Evolutionary conservation across 75 land plant genomes (phyloP), one percentile per base, ranked within the genome.

Genomic region (Pseudotsuga menziesii): DNA sequence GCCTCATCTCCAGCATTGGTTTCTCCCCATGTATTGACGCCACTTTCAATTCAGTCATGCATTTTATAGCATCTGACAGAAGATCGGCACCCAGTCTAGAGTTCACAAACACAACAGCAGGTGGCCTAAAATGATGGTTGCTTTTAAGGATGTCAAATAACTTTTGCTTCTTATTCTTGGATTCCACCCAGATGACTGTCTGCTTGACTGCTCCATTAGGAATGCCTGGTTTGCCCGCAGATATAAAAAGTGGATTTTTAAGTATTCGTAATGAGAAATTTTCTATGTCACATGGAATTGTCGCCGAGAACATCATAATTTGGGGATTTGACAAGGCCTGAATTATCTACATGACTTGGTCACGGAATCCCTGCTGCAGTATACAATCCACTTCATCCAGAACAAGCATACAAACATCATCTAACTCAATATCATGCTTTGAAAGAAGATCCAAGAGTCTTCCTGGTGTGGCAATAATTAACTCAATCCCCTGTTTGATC

Each of bases 371-470:
- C 23, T 80, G 83, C 63, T 93, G 85, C 27, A 95, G 90, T 92
- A 95, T 91, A 75, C 91, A 88, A 71, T 95, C 98, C 35, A 93
- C 98, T 82, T 95, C 98, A 82, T 95, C 98, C 44, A 95, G 61
- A 27, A 89, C 98, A 73, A 95, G 58, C 56, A 91, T 82, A 41
- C 72, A 82, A 27, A 95, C 84, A 41, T 91, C 91, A 59, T 80
- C 80, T 14, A 94, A 78, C 22, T 84, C 84, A 69, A 91, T 48
- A 69, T 90, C 94, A 79, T 86, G 77, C 83, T 88, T 95, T 22
- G 78, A 71, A 35, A 95, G 82, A 67, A 95, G 86, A 73, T 95
- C 98, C 32, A 93, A 82, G 5, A 95, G 86, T 63, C 98, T 84
- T 39, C 98, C 94, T 9, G 98, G 97, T 64, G 98, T 95, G 27